Base-by-base conservation (phyloP, 768 basidiomycete genomes). In the Serpula lacrymans region DNA sequence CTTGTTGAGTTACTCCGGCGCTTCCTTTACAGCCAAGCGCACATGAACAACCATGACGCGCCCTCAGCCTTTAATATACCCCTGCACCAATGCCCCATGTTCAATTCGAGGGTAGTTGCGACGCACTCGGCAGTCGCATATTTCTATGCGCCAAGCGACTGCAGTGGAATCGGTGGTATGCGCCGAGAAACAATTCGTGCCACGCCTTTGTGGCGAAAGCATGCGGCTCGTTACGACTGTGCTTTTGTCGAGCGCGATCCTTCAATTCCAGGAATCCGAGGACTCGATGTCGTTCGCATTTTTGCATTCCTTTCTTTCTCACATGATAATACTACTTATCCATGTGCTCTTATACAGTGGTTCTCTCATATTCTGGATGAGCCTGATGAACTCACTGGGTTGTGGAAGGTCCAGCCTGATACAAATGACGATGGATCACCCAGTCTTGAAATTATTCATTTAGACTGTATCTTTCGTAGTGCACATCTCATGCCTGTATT, bases 121-220 rank as follows among this genome's bases (percentile, higher is more conserved):
- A 21, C 4, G 42, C 42, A 4, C 48, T 40, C 26, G 44, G 52
- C 21, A 53, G 49, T 42, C 4, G 50, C 57, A 12, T 26, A 20
- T 1, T 45, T 44, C 20, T 49, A 46, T 41, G 58, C 62, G 2
- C 59, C 62, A 0, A 63, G 59, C 34, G 52, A 64, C 18, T 18
- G 50, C n/a, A 50, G 42, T n/a, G 56, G 61, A 2, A 33, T 47
- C 6, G 48, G 51, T 12, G 58, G 60, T 0, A 63, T 63, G 62
- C 50, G 48, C 14, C 42, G 43, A 4, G 59, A 63, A 39, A 38
- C 41, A 9, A 63, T 62, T 9, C 46, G 51, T 5, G 42, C 45
- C 0, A 51, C 30, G 5, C 52, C 57, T 12, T 36, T 42, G 2
- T 64, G 60, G 62, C 39, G 28, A 13, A 44, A 45, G 1, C 46